A percentile compares a stretch with the other conserved stretches of the same genome.
phyloP scores from a whole-genome alignment of 2,329 filamentous ascomycete species.

The Phialophora chinensis region DNA sequence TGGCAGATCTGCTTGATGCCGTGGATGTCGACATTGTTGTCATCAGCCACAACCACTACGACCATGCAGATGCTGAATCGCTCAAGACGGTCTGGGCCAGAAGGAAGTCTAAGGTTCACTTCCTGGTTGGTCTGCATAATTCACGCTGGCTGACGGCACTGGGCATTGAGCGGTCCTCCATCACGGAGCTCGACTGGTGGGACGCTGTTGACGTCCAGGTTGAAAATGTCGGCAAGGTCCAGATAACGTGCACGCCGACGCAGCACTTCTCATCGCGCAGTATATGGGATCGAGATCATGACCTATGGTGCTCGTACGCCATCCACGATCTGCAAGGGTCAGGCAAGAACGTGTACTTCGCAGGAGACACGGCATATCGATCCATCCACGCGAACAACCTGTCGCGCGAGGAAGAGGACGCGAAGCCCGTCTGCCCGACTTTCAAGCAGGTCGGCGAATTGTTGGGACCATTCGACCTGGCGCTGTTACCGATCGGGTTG shows the following conservation, averaged over 20 bases:
- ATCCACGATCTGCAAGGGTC: constrained; percentile 42
- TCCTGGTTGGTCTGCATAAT: constrained; percentile 51
- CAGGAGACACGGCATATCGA: constrained; percentile 59
- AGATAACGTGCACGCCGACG: constrained; percentile 54
- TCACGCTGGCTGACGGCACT: constrained; percentile 35
- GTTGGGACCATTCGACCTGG: constrained; percentile 57
- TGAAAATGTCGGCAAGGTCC: constrained; percentile 45
- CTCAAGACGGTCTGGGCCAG: constrained; percentile 49
- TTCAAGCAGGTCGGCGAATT: constrained; percentile 55
- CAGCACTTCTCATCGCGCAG: constrained; percentile 56
- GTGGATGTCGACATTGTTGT: constrained; percentile 54
- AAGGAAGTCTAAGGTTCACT: constrained; percentile 53
- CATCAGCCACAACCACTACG: constrained; percentile 64
- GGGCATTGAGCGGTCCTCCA: constrained; percentile 47
- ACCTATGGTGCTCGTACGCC: constrained; percentile 58
- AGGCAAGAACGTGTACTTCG: constrained; percentile 45
- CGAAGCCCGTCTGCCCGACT: constrained; percentile 53
- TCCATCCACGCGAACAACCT: constrained; percentile 37
- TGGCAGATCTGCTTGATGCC: constrained; percentile 56
- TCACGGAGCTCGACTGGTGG: constrained; percentile 60
- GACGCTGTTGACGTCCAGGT: constrained; percentile 47
- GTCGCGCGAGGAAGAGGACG: constrained; percentile 39
- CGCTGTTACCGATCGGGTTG: constrained; percentile 57
- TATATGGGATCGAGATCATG: constrained; percentile 48
- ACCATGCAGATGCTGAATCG: constrained; percentile 59